phyloP scores from a whole-genome alignment of 2,329 filamentous ascomycete genomes.

The Aureobasidium sp. region DNA sequence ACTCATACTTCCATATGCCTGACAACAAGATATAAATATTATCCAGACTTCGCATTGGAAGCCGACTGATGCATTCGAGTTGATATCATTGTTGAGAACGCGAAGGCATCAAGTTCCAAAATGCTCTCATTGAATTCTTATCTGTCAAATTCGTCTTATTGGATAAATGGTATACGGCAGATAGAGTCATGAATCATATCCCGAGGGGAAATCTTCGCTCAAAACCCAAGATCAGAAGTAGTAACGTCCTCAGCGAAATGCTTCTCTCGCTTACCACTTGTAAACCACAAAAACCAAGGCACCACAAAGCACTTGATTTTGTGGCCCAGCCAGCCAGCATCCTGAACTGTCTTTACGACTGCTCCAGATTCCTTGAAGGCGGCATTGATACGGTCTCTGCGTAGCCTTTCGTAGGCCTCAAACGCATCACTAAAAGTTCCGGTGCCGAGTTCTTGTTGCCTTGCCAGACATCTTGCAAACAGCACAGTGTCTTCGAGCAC shows the following conservation, averaged over 20 bases:
- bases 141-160: too few relatives aligned
- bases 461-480: slow-evolving; percentile 48
- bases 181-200: neutral
- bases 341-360: slow-evolving; percentile 49
- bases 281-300: slow-evolving; percentile 55
- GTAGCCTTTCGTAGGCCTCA: slow-evolving; percentile 51
- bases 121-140: too few relatives aligned
- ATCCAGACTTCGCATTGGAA: too few relatives aligned
- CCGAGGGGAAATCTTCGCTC: neutral
- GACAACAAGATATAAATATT: too few relatives aligned
- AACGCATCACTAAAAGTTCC: slow-evolving; percentile 50
- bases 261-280: slow-evolving; percentile 42
- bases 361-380: slow-evolving; percentile 53
- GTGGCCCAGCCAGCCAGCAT: slow-evolving; percentile 50
- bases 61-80: too few relatives aligned
- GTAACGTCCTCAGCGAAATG: slow-evolving; percentile 54
- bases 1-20: too few relatives aligned
- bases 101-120: neutral
- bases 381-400: slow-evolving; percentile 48
- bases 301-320: slow-evolving; percentile 50
- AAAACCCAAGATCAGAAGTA: slow-evolving; percentile 39
- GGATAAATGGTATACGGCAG: too few relatives aligned
- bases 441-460: slow-evolving; percentile 46
- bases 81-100: neutral
- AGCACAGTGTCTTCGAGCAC: slow-evolving; percentile 60